phyloP scores from a whole-genome alignment of 441 rosid genomes.

The Populus hybrid region DNA sequence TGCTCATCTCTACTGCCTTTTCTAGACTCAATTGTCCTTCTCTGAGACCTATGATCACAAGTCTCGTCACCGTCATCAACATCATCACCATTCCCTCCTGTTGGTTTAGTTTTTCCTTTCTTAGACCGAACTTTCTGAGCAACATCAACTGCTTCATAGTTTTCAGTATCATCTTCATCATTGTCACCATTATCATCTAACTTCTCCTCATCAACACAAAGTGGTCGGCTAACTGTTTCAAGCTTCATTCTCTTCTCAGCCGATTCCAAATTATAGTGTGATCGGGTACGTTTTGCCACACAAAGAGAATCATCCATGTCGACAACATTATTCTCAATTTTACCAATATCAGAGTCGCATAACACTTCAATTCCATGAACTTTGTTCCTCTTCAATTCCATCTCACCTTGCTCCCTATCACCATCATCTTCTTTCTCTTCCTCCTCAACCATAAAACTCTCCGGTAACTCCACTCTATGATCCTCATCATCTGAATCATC shows the following conservation, averaged over 20 bases:
- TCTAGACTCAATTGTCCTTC: neutral
- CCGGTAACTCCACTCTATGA: neutral
- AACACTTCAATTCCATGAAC: neutral
- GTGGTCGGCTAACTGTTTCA: conserved; percentile 11
- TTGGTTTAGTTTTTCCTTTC: neutral
- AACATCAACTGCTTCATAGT: neutral
- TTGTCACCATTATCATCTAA: neutral
- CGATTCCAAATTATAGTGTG: conserved; percentile 10
- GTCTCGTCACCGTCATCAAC: neutral
- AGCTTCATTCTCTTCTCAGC: neutral
- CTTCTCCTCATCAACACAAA: neutral
- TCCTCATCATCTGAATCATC: conserved; percentile 19
- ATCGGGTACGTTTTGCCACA: conserved; percentile 22
- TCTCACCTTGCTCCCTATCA: neutral
- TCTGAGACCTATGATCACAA: neutral
- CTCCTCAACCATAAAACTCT: neutral
- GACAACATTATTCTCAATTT: neutral
- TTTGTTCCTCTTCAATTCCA: neutral
- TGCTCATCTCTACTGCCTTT: neutral
- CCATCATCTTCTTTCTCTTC: neutral
- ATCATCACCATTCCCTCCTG: neutral
- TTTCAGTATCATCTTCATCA: neutral
- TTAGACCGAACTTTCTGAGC: neutral
- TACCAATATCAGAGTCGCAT: neutral
- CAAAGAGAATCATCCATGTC: neutral